A percentile compares a stretch with the other conserved stretches of the same genome.
Evolutionary conservation across 208 protist genomes (phyloP).

Genomic region (Crithidia bombi): DNA sequence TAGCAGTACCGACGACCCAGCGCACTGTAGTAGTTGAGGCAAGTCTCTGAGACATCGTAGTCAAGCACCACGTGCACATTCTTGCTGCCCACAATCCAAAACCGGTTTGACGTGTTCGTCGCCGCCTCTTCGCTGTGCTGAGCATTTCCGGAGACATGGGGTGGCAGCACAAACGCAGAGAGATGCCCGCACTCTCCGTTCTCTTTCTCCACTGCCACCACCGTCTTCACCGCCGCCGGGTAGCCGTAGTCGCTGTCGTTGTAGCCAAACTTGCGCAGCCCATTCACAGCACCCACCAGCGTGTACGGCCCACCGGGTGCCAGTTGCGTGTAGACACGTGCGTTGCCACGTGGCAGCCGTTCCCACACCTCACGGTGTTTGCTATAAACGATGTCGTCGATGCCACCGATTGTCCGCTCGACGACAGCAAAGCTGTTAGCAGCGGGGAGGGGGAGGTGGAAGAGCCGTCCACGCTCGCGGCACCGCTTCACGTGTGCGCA

Average conservation of each 20-base stretch:
- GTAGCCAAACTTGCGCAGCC: slow-evolving; percentile 73
- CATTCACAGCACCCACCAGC: slow-evolving; percentile 45
- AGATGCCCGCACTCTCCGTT: slow-evolving; percentile 66
- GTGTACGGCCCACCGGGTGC: slow-evolving; percentile 1
- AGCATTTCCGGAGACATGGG: no score
- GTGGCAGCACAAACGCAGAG: slow-evolving; percentile 40
- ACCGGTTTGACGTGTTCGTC: slow-evolving; percentile 24
- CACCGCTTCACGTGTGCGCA: slow-evolving; percentile 27
- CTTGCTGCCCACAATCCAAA: slow-evolving; percentile 64
- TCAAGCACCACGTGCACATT: slow-evolving; percentile 59
- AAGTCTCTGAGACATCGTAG: slow-evolving; percentile 46
- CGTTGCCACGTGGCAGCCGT: slow-evolving; percentile 59
- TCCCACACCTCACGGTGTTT: slow-evolving; percentile 62
- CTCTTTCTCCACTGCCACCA: slow-evolving; percentile 56
- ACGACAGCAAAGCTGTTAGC: slow-evolving; percentile 42
- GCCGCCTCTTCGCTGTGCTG: not conserved
- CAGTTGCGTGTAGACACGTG: slow-evolving; percentile 34
- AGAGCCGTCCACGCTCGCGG: slow-evolving; percentile 32
- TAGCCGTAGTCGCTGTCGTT: slow-evolving; percentile 40
- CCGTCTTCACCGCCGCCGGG: slow-evolving; percentile 31
- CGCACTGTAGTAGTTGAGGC: slow-evolving; percentile 13
- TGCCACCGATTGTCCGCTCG: slow-evolving; percentile 62
- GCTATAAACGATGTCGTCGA: slow-evolving; percentile 59
- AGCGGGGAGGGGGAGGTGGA: slow-evolving; percentile 13
- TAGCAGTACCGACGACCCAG: slow-evolving; percentile 37